These are phyloP conservation scores for Penicillium sp. DNA, from an alignment of 2,329 filamentous ascomycete genomes.

Conservation along the genomic window DNA sequence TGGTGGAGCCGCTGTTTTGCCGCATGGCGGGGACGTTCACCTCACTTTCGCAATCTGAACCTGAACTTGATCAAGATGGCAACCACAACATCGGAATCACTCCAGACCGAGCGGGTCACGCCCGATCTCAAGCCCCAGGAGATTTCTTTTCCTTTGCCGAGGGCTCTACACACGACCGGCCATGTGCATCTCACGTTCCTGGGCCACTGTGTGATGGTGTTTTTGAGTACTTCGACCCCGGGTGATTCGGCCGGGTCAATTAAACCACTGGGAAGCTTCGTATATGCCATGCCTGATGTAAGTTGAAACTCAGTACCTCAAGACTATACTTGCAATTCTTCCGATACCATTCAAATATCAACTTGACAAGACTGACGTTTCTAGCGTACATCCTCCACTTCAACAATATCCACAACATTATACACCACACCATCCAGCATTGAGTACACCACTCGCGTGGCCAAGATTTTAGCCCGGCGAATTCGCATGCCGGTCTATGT, in stretches of 20 bases:
- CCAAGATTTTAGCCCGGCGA: constrained; percentile 72
- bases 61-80: constrained; percentile 10
- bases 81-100: constrained; percentile 7
- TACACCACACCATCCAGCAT: constrained; percentile 66
- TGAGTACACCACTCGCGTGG: constrained; percentile 80
- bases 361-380: constrained; percentile 7
- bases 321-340: background rate
- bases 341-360: too few species aligned
- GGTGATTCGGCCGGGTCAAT: constrained; percentile 37
- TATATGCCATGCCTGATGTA: constrained; percentile 91
- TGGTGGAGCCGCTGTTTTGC: constrained; percentile 16
- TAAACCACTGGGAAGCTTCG: constrained; percentile 73
- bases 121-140: constrained; percentile 44
- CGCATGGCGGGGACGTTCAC: constrained; percentile 10
- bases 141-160: constrained; percentile 54
- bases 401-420: constrained; percentile 68
- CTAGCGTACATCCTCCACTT: constrained; percentile 42
- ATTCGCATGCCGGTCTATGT: constrained; percentile 77
- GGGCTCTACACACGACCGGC: constrained; percentile 51
- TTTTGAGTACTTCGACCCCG: constrained; percentile 51
- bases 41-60: background rate
- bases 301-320: constrained; percentile 25
- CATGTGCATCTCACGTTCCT: constrained; percentile 55
- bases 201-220: constrained; percentile 50
- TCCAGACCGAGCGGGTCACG: constrained; percentile 17